phyloP scores from a whole-genome alignment of 1,139 yeast genomes.

The Yamadazyma oceani region DNA sequence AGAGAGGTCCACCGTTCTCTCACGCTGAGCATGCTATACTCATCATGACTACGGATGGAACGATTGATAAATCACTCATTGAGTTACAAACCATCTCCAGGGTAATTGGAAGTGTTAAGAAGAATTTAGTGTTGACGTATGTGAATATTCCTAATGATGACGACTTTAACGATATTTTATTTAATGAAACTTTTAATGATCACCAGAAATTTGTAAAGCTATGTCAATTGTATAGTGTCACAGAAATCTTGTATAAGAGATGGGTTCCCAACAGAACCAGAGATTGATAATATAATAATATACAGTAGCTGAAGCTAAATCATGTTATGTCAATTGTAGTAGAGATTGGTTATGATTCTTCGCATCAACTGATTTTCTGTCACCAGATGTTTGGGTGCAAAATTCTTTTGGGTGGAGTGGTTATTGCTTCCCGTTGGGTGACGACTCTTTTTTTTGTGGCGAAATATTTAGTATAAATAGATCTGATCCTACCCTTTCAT shows the following conservation, averaged over 20 bases:
- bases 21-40: constrained; percentile 85
- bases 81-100: constrained; percentile 69
- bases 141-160: constrained; percentile 53
- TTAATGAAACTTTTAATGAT: constrained; percentile 7
- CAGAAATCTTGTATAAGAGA: constrained; percentile 69
- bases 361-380: constrained; percentile 2
- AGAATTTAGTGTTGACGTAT: constrained; percentile 67
- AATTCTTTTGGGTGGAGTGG: no score
- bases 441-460: no score
- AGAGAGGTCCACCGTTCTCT: constrained; percentile 90
- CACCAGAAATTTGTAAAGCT: constrained; percentile 19
- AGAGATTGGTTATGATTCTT: no score
- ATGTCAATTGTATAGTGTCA: constrained; percentile 46
- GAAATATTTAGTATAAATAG: no score
- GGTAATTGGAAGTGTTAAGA: constrained; percentile 85
- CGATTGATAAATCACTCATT: constrained; percentile 46
- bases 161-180: constrained; percentile 24
- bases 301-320: constrained; percentile 1
- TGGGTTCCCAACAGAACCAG: constrained; percentile 87
- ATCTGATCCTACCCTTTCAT: no score
- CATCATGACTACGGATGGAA: constrained; percentile 44
- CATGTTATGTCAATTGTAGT: no score
- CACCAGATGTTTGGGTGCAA: not conserved
- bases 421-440: no score
- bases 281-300: constrained; percentile 40